phyloP scores from a whole-genome alignment of 140 eudicot genomes.

The Artemisia princeps region DNA sequence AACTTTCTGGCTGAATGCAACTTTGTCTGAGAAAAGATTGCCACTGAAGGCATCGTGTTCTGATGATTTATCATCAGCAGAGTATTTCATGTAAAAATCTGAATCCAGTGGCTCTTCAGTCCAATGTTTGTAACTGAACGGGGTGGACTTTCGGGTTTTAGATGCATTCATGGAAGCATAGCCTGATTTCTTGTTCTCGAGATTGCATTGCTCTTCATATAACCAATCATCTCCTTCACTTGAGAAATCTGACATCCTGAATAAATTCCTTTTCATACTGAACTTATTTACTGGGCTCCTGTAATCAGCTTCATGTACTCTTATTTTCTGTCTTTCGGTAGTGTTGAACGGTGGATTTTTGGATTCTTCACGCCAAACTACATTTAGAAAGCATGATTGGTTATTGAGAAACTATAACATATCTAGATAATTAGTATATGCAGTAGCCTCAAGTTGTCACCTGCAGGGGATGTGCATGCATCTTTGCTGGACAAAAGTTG shows the following conservation, averaged over 20 bases:
- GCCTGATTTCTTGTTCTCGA: conserved; percentile 19
- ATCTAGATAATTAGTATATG: conserved; percentile 1
- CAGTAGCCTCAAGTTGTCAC: conserved; percentile 25
- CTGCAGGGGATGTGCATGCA: conserved; percentile 61
- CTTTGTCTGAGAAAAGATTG: conserved; percentile 27
- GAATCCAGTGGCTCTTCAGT: conserved; percentile 27
- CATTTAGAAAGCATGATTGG: neutral
- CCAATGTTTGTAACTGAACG: conserved; percentile 27
- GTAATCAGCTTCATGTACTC: conserved; percentile 19
- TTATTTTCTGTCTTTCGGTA: conserved; percentile 23
- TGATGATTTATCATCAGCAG: conserved; percentile 20
- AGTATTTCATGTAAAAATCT: conserved; percentile 15
- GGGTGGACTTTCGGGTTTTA: conserved; percentile 22
- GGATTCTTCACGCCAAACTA: conserved; percentile 40
- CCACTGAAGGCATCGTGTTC: conserved; percentile 29
- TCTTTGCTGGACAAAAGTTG: conserved; percentile 50
- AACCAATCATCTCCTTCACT: conserved; percentile 29
- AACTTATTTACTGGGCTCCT: conserved; percentile 22
- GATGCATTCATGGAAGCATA: conserved; percentile 25
- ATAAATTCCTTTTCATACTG: conserved; percentile 17
- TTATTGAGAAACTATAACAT: conserved; percentile 11
- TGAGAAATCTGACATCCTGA: conserved; percentile 28
- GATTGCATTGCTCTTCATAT: conserved; percentile 23
- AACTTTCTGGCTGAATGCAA: conserved; percentile 23
- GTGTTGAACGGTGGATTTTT: conserved; percentile 23